Evolutionary conservation across 2,329 filamentous ascomycete species (phyloP).

Genomic region (Lasiodiplodia sp.): DNA sequence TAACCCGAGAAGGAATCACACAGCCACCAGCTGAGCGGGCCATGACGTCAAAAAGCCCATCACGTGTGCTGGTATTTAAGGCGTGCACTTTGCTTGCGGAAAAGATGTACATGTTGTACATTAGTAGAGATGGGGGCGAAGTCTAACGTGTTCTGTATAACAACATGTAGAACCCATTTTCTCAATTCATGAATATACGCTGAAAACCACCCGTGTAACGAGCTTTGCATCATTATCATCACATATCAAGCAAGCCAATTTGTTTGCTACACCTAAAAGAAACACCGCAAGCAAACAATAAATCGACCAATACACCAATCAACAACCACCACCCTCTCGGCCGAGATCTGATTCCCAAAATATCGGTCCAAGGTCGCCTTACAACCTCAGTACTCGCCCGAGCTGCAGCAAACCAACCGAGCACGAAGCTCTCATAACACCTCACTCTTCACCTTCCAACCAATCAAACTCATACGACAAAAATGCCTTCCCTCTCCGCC

Average conservation of each 20-base stretch:
- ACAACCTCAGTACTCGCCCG: too few relatives aligned
- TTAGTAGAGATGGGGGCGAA: background rate
- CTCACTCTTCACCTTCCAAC: too few relatives aligned
- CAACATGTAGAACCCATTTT: background rate
- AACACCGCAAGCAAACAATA: too few relatives aligned
- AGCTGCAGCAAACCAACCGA: too few relatives aligned
- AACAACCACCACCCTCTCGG: too few relatives aligned
- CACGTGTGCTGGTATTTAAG: background rate
- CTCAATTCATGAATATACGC: background rate
- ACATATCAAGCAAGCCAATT: too few relatives aligned
- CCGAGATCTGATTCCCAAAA: too few relatives aligned
- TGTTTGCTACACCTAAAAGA: too few relatives aligned
- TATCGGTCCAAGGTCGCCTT: too few relatives aligned
- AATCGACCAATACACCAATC: too few relatives aligned
- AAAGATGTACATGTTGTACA: background rate
- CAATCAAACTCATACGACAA: background rate
- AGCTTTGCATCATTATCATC: background rate
- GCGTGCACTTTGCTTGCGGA: background rate
- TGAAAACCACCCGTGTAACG: background rate
- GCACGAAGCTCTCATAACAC: too few relatives aligned
- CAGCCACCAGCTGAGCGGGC: background rate
- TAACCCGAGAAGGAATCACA: background rate
- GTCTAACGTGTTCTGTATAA: background rate
- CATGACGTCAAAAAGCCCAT: background rate
- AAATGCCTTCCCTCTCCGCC: conserved; percentile 7